Evolutionary conservation across 169 alveolate species (phyloP), one percentile per base, ranked within the genome.

Genomic region (Plasmodium billcollinsi): DNA sequence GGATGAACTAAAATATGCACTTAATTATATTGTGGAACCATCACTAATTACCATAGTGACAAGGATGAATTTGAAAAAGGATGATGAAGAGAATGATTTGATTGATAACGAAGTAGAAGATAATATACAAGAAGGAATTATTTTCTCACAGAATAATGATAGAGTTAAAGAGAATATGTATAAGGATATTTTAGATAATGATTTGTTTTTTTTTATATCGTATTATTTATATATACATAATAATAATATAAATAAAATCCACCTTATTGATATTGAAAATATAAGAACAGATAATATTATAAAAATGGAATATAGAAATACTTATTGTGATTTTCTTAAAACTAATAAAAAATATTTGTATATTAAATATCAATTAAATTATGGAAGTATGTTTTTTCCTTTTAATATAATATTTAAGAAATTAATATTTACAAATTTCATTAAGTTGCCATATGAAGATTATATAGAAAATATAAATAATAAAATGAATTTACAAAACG

Each of bases 201-300:
- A 33, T 33, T 33, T 33, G 45, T 33, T 33, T 33, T 33, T 33
- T 33, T 33, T 0, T 6, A 12, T 54, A 24, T 61, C 54, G 5
- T 80, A 80, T 50, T 80, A 80, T 50, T 26, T 80, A 67, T 80
- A 80, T 61, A 43, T 80, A 80, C 52, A 80, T 59, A 80, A 67
- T 54, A 80, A 80, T 45, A 80, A 80, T 15, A 26, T 47, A 8
- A 43, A 80, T 56, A 71, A 73, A 54, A 80, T 80, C 14, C 3
- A 52, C n/a, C 45, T 80, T 58, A 33, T 67, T 15, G 49, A 43
- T 56, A 56, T 80, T 7, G 49, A 65, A 24, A 52, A 49, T 14
- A 73, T 78, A 18, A 69, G 1, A n/a, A 47, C 29, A 21, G 43
- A 21, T 20, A 54, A 61, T 33, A 12, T 47, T 43, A 58, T 80